Conservation (phyloP, 306 rosid genomes). For the Acacia crassicarpa region DNA sequence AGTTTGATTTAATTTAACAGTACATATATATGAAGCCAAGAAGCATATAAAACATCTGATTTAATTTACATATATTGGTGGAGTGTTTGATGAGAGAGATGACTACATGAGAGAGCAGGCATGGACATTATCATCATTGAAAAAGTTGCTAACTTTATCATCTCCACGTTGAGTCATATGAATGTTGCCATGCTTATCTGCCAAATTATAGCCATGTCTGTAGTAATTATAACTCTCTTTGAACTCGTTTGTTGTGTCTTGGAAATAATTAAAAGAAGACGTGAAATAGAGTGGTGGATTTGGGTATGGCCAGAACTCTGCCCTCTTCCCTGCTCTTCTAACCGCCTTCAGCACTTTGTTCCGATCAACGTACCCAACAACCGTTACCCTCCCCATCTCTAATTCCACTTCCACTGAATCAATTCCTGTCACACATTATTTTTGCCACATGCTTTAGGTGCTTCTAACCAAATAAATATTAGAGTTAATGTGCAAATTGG, state of each 20-base stretch:
- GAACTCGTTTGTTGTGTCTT: constrained; percentile 71
- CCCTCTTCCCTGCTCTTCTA: constrained; percentile 87
- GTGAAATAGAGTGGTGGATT: constrained; percentile 84
- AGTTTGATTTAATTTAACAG: neutral
- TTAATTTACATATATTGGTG: neutral
- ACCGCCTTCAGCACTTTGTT: constrained; percentile 86
- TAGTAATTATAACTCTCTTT: constrained; percentile 87
- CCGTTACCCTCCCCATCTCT: constrained; percentile 71
- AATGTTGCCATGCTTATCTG: constrained; percentile 72
- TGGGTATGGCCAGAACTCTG: constrained; percentile 90
- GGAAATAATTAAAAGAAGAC: constrained; percentile 59
- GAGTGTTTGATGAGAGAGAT: neutral
- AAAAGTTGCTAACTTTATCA: constrained; percentile 91
- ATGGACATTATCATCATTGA: constrained; percentile 89
- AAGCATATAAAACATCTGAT: neutral
- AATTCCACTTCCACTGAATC: constrained; percentile 81
- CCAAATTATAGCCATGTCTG: constrained; percentile 81
- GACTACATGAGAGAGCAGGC: constrained; percentile 79
- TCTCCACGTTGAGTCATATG: constrained; percentile 78
- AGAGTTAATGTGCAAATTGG: no score
- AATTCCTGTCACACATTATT: constrained; percentile 53
- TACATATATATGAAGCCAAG: neutral
- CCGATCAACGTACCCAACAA: constrained; percentile 69
- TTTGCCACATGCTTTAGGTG: neutral
- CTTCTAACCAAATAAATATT: no score